A percentile compares a stretch with the other conserved stretches of the same genome.
These are phyloP conservation scores for Rhynchospora breviuscula DNA, from an alignment of 176 grass and related monocot species.

Conservation along the genomic window DNA sequence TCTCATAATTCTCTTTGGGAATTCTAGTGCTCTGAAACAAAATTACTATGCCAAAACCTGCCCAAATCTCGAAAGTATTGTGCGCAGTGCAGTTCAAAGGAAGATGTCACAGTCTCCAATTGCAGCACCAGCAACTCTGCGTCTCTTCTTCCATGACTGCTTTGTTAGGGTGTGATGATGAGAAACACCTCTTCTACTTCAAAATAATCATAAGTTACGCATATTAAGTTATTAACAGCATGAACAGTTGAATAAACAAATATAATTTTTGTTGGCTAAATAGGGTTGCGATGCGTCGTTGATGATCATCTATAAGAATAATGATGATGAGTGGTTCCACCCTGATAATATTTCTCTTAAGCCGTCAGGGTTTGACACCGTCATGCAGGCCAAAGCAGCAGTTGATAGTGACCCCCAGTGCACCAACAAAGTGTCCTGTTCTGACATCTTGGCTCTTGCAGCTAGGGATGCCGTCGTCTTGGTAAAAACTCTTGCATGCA, in stretches of 20 bases:
- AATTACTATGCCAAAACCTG: constrained; percentile 18
- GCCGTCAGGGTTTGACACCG: constrained; percentile 48
- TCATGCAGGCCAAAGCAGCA: constrained; percentile 58
- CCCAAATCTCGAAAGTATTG: constrained; percentile 8
- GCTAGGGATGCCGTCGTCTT: constrained; percentile 58
- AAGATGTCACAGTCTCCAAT: not conserved
- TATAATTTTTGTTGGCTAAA: not conserved
- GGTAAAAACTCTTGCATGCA: constrained; percentile 23
- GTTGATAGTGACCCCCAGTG: constrained; percentile 52
- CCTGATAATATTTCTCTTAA: constrained; percentile 57
- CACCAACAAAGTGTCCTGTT: constrained; percentile 67
- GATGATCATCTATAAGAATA: constrained; percentile 30
- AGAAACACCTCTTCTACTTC: not conserved
- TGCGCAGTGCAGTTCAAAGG: not conserved
- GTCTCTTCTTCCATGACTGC: constrained; percentile 90
- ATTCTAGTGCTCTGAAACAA: not conserved
- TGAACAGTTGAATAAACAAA: not conserved
- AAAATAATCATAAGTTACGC: not conserved
- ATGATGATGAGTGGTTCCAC: constrained; percentile 46
- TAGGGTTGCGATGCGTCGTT: constrained; percentile 78
- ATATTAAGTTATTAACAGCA: not conserved
- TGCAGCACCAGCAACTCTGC: constrained; percentile 59
- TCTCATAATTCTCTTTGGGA: not conserved
- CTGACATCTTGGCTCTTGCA: constrained; percentile 66
- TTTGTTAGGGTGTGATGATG: constrained; percentile 59